Base-by-base conservation (phyloP, 1,284 basidiomycete species). In the Microbotryum lychnidis-dioicae region DNA sequence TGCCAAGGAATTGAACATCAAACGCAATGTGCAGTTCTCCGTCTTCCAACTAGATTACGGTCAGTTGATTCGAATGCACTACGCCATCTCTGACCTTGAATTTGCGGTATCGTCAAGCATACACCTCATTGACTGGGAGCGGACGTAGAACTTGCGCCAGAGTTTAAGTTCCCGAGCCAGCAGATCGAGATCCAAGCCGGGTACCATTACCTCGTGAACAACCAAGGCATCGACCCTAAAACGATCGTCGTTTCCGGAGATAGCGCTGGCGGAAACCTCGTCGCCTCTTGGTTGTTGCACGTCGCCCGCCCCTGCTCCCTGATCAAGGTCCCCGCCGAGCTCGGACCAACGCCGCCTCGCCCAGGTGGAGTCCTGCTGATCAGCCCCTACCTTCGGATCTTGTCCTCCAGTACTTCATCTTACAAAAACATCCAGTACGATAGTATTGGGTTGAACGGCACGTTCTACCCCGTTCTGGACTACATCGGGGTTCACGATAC, bases 241-340 rank as follows among this genome's bases (percentile, higher is more conserved):
- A 83, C 84, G 69, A 80, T 87, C 57, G 72, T 85, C 37, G 70
- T 88, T 29, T 79, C 81, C 6, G 86, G 86, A n/a, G 86, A 87
- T 71, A 83, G 81, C 48, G 85, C 86, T 0, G 86, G 86, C 3
- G 86, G 84, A 1, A 86, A 87, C 70, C 76, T 87, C 3, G 83
- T 49, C 25, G 49, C 58, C n/a, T 29, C 47, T 23, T 53, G 25
- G 25, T 33, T 61, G 37, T 23, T 61, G 4, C 59, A 61, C 42
- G 53, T 60, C 53, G 58, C 47, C 12, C 47, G 27, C 9, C 18
- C 12, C 46, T 58, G 58, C n/a, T 31, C 53, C 29, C 23, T 21
- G 42, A 33, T 54, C 53, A 37, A 18, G 21, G 53, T 33, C 10
- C 18, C 45, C 23, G 20, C 10, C 9, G 1, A 3, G 9, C 51